A percentile compares a stretch with the other conserved stretches of the same genome.
These are phyloP conservation scores for Hypoxylon intermedium DNA, from an alignment of 495 filamentous ascomycete species.

Conservation along the genomic window DNA sequence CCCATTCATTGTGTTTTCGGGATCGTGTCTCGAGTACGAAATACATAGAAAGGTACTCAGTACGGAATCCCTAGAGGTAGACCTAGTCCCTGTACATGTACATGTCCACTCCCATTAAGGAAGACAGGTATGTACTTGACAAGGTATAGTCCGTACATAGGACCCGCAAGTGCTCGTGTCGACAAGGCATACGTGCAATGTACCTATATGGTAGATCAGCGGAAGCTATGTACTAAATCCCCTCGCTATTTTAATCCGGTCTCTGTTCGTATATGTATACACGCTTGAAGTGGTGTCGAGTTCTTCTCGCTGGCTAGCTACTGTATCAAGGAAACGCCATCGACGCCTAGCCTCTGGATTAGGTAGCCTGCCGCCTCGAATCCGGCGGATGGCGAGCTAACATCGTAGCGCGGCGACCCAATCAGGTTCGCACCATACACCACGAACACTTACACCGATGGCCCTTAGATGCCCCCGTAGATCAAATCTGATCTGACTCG, in stretches of 20 bases:
- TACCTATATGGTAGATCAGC: slow-evolving; percentile 21
- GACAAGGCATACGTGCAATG: slow-evolving; percentile 3
- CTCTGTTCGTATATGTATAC: slow-evolving; percentile 1
- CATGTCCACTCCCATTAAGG: neutral
- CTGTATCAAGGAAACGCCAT: slow-evolving; percentile 30
- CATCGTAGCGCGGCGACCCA: slow-evolving; percentile 28
- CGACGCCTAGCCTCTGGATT: slow-evolving; percentile 24
- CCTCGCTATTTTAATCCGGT: slow-evolving; percentile 3
- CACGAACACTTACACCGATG: neutral
- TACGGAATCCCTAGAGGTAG: no score
- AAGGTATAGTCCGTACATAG: neutral
- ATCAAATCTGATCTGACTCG: neutral
- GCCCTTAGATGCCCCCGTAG: no score
- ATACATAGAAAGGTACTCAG: neutral
- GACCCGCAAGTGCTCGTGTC: slow-evolving; percentile 1
- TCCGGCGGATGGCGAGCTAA: slow-evolving; percentile 22
- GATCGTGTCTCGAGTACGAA: no score
- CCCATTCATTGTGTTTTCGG: no score
- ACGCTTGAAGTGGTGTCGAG: neutral
- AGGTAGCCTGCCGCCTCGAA: slow-evolving; percentile 21
- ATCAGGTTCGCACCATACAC: slow-evolving; percentile 18
- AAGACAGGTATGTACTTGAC: neutral
- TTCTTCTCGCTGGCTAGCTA: slow-evolving; percentile 8
- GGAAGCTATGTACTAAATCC: slow-evolving; percentile 21
- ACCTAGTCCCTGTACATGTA: no score